Evolutionary conservation across 306 rosid species (phyloP).

Genomic region (Cyclanthera cordifolia): DNA sequence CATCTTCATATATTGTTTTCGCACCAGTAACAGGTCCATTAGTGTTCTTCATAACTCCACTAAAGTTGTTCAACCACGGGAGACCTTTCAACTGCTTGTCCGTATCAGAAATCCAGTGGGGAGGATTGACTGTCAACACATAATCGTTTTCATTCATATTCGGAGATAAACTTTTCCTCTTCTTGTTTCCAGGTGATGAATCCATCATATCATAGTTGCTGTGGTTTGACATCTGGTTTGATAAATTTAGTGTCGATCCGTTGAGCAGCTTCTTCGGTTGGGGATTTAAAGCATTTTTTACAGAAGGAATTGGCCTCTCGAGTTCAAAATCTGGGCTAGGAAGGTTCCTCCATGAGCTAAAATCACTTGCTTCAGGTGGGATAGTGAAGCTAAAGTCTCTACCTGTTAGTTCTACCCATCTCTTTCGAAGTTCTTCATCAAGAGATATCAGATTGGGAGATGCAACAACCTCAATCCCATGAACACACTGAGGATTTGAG

Average conservation of each 20-base stretch:
- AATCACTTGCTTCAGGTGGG: constrained; percentile 77
- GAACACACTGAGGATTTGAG: constrained; percentile 89
- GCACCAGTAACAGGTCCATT: constrained; percentile 88
- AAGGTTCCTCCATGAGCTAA: constrained; percentile 78
- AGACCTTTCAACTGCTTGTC: constrained; percentile 42
- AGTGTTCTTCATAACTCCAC: constrained; percentile 73
- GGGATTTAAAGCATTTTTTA: constrained; percentile 38
- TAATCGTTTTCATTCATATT: constrained; percentile 60
- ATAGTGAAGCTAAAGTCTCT: constrained; percentile 65
- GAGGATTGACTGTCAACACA: constrained; percentile 60
- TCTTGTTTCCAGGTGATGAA: constrained; percentile 56
- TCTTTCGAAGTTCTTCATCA: constrained; percentile 58
- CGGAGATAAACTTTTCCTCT: constrained; percentile 58
- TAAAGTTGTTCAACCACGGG: constrained; percentile 58
- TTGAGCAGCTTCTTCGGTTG: constrained; percentile 71
- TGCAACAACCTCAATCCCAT: constrained; percentile 62
- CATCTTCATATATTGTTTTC: constrained; percentile 80
- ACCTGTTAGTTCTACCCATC: constrained; percentile 86
- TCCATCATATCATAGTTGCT: constrained; percentile 52
- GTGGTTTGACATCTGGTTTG: constrained; percentile 23
- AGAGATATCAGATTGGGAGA: constrained; percentile 53
- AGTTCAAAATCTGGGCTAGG: constrained; percentile 80
- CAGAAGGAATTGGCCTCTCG: constrained; percentile 49
- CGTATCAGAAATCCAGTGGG: constrained; percentile 44
- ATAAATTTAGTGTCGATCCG: constrained; percentile 55